These are phyloP conservation scores for Hymenoscyphus fraxineus DNA, from an alignment of 2,329 filamentous ascomycete genomes.

Conservation along the genomic window DNA sequence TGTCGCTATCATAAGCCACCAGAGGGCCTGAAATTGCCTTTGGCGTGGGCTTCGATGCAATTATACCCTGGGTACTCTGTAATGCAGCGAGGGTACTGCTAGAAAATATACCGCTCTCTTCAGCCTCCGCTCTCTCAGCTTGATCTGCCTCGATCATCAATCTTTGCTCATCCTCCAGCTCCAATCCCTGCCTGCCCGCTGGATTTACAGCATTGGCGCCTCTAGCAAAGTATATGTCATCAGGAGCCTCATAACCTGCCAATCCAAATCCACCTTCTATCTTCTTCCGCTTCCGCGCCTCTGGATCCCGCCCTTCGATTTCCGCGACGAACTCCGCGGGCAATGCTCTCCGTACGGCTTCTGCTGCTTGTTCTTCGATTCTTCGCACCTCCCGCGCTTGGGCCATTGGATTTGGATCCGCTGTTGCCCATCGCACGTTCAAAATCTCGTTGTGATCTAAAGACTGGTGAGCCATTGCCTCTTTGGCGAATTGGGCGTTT, in stretches of 20 bases:
- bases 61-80: slow-evolving; percentile 52
- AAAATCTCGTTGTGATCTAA: slow-evolving; percentile 89
- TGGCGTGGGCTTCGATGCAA: slow-evolving; percentile 48
- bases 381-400: slow-evolving; percentile 84
- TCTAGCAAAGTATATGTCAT: slow-evolving; percentile 87
- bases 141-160: slow-evolving; percentile 50
- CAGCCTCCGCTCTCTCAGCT: slow-evolving; percentile 39
- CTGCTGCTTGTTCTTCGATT: slow-evolving; percentile 94
- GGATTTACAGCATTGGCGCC: slow-evolving; percentile 66
- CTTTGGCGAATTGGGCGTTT: slow-evolving; percentile 86
- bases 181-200: slow-evolving; percentile 53
- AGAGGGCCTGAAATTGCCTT: slow-evolving; percentile 63
- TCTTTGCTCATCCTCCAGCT: slow-evolving; percentile 59
- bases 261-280: slow-evolving; percentile 86
- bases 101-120: slow-evolving; percentile 69
- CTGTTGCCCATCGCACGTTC: slow-evolving; percentile 95
- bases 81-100: slow-evolving; percentile 77
- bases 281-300: slow-evolving; percentile 81
- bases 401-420: slow-evolving; percentile 91
- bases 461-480: slow-evolving; percentile 92
- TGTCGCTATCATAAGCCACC: slow-evolving; percentile 87
- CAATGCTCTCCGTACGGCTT: slow-evolving; percentile 82
- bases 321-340: slow-evolving; percentile 90
- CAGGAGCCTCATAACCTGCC: slow-evolving; percentile 74
- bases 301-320: slow-evolving; percentile 85